A percentile compares a stretch with the other conserved stretches of the same genome.
phyloP scores from a whole-genome alignment of 2,329 filamentous ascomycete genomes.

The Biscogniauxia mediterranea region DNA sequence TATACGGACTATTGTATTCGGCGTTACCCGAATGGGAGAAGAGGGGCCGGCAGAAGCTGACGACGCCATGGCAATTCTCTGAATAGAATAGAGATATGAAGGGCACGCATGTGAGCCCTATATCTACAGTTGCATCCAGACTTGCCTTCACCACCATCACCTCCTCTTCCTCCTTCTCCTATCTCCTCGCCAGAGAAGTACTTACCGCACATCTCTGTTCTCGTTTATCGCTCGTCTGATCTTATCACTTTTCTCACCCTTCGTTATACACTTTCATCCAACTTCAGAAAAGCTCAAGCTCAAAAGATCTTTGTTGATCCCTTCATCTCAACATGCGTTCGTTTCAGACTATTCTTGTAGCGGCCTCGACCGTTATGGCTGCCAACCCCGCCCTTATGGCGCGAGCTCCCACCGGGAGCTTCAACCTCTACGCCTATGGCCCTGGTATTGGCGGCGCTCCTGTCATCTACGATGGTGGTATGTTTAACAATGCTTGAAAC shows the following conservation, averaged over 20 bases:
- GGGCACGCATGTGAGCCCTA: neutral
- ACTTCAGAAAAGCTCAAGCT: neutral
- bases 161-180: no score
- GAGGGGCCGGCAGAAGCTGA: neutral
- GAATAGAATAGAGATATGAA: neutral
- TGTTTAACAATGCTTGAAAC: neutral
- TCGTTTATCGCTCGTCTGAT: no score
- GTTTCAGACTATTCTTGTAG: neutral
- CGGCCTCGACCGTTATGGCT: conserved; percentile 1
- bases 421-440: conserved; percentile 31
- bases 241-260: no score
- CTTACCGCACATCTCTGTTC: no score
- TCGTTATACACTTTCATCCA: no score
- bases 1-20: neutral
- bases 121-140: neutral
- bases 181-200: no score
- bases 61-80: neutral
- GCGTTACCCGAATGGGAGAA: neutral
- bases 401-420: conserved; percentile 16
- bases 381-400: conserved; percentile 6
- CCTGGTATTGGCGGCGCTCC: conserved; percentile 24
- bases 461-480: conserved; percentile 26
- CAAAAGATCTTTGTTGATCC: neutral
- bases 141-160: neutral
- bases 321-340: conserved; percentile 1